Evolutionary conservation across 78 protist species (phyloP).

Genomic region (Tieghemostelium lacteum): DNA sequence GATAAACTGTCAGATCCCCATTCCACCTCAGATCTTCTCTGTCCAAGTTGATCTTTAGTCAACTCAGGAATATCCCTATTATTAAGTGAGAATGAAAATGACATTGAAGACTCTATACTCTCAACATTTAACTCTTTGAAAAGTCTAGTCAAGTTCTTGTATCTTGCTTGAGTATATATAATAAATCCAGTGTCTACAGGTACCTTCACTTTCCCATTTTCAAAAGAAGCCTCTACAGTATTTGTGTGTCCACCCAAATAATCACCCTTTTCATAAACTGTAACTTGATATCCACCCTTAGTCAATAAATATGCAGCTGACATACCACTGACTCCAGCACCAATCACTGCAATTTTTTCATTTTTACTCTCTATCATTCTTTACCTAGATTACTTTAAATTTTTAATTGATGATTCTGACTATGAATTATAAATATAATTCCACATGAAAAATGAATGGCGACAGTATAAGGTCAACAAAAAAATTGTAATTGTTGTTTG

Average conservation of each 20-base stretch:
- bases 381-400: too few relatives aligned
- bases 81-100: constrained; percentile 40
- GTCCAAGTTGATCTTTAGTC: background rate
- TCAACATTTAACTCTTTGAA: constrained; percentile 34
- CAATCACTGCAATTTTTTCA: constrained; percentile 42
- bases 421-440: too few relatives aligned
- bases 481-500: too few relatives aligned
- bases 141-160: constrained; percentile 36
- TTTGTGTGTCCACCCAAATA: constrained; percentile 71
- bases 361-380: constrained; percentile 5
- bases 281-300: constrained; percentile 38
- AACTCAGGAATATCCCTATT: background rate
- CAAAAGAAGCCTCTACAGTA: constrained; percentile 33
- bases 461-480: too few relatives aligned
- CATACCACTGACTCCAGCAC: constrained; percentile 71
- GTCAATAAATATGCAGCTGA: constrained; percentile 45
- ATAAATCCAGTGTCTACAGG: constrained; percentile 48
- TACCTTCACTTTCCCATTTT: constrained; percentile 25
- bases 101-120: constrained; percentile 4
- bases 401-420: too few relatives aligned
- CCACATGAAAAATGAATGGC: too few relatives aligned
- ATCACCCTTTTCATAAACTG: constrained; percentile 56
- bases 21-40: constrained; percentile 36
- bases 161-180: constrained; percentile 18
- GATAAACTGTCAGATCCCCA: constrained; percentile 41